Evolutionary conservation across 768 basidiomycete species (phyloP).

Genomic region (Pisolithus microcarpus): DNA sequence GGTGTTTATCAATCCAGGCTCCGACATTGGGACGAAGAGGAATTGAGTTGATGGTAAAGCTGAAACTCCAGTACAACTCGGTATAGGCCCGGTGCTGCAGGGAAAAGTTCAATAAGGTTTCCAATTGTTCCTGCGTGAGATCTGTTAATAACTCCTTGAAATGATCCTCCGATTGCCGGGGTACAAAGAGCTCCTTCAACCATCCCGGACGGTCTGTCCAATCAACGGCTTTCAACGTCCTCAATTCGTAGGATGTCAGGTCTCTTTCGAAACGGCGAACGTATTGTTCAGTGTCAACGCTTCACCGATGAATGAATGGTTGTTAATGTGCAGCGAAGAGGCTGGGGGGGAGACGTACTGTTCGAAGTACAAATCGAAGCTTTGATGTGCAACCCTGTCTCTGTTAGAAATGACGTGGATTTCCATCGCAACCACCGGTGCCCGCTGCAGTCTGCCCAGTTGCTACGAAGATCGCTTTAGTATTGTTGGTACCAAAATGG

Average conservation of each 20-base stretch:
- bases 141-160: slow-evolving; percentile 19
- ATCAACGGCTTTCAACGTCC: slow-evolving; percentile 34
- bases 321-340: not conserved
- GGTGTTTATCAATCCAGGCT: slow-evolving; percentile 43
- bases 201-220: slow-evolving; percentile 31
- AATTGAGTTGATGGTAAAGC: slow-evolving; percentile 24
- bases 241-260: slow-evolving; percentile 34
- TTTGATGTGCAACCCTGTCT: slow-evolving; percentile 56
- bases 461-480: slow-evolving; percentile 34
- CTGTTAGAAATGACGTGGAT: slow-evolving; percentile 66
- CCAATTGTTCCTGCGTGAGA: slow-evolving; percentile 15
- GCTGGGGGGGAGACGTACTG: slow-evolving; percentile 37
- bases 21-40: slow-evolving; percentile 26
- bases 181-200: slow-evolving; percentile 29
- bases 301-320: slow-evolving; percentile 9
- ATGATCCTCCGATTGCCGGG: slow-evolving; percentile 8
- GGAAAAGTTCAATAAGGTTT: slow-evolving; percentile 16
- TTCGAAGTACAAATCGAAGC: slow-evolving; percentile 63
- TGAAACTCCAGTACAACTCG: slow-evolving; percentile 47
- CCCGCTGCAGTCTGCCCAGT: slow-evolving; percentile 49
- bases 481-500: not conserved
- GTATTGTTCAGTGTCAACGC: slow-evolving; percentile 41
- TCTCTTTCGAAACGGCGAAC: slow-evolving; percentile 42
- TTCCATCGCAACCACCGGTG: slow-evolving; percentile 47
- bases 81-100: slow-evolving; percentile 48